These are phyloP conservation scores for Xylariaceae sp. DNA, from an alignment of 2,329 filamentous ascomycete species.

Conservation along the genomic window DNA sequence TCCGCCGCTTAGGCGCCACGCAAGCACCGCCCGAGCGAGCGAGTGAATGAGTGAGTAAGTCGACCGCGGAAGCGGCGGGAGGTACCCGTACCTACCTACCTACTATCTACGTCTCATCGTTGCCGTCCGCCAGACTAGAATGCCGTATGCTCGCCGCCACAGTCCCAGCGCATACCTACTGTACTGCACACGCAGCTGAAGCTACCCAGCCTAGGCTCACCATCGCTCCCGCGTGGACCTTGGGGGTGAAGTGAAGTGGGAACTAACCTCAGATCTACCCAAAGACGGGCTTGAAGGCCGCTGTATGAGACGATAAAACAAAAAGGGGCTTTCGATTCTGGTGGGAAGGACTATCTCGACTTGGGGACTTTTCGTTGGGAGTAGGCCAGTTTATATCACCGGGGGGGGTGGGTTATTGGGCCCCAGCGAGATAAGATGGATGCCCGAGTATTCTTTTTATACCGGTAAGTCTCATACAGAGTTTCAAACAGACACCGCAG, in stretches of 20 bases:
- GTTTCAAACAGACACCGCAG: neutral
- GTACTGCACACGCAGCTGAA: constrained; percentile 5
- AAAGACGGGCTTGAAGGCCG: too few species aligned
- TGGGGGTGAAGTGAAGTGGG: too few species aligned
- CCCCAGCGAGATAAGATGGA: too few species aligned
- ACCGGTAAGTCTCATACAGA: neutral
- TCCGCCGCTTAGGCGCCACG: neutral
- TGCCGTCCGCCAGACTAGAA: constrained; percentile 3
- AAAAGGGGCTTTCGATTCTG: neutral
- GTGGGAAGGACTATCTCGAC: neutral
- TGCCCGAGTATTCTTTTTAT: neutral
- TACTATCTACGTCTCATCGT: too few species aligned
- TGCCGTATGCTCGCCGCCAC: constrained; percentile 15
- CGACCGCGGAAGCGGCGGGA: constrained; percentile 15
- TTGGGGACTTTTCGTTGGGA: neutral
- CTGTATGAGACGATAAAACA: neutral
- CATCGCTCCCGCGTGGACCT: neutral
- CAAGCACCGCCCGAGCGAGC: constrained; percentile 2
- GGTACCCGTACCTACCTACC: constrained; percentile 14
- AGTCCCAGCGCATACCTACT: constrained; percentile 15
- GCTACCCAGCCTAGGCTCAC: too few species aligned
- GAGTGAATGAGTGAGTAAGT: too few species aligned
- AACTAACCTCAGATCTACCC: too few species aligned
- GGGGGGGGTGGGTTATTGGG: neutral
- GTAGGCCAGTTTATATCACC: neutral